Evolutionary conservation across 768 basidiomycete genomes (phyloP), one percentile per base, ranked within the genome.

Genomic region (Auricularia sp.): DNA sequence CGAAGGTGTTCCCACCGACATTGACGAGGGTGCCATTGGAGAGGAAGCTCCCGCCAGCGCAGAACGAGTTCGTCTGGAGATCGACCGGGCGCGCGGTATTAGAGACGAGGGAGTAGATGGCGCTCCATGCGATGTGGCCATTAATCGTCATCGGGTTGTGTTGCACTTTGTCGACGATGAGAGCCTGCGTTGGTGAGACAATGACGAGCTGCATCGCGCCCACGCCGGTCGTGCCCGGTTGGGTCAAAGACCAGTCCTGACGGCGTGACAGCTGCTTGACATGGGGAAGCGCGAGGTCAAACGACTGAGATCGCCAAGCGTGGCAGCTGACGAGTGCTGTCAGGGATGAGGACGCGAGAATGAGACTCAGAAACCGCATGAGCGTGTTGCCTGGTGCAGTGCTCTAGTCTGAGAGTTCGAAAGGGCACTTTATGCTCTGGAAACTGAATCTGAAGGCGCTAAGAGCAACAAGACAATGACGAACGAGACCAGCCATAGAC

Each of bases 141-240:
- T 82, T 74, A 70, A 91, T 78, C 0, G 83, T 82, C 61, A 91
- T 75, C 39, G 90, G 90, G 70, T 93, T 92, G 73, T 91, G 89
- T 71, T 91, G 90, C 33, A 91, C 90, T 74, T 92, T 92, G 80
- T 93, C 90, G 44, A 93, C 71, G 61, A 93, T 79, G 66, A 91
- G 73, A 14, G 84, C 90, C 68, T 89, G 88, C 7, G 81, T 83
- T 14, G 81, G 70, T 2, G 90, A 91, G 67, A 91, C 78, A 64
- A 91, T 74, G 6, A 78, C 77, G 65, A 91, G 71, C 71, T 91
- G 89, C 89, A 91, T 91, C 2, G 90, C 90, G 64, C 83, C 77
- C 16, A 91, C 87, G 18, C 90, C 90, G 16, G 88, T 90, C 18
- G 82, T 79, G 12, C 90, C 90, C 63, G 81, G 77, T 72, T 88